phyloP scores from a whole-genome alignment of 75 land plant genomes.

The Pinus taeda region DNA sequence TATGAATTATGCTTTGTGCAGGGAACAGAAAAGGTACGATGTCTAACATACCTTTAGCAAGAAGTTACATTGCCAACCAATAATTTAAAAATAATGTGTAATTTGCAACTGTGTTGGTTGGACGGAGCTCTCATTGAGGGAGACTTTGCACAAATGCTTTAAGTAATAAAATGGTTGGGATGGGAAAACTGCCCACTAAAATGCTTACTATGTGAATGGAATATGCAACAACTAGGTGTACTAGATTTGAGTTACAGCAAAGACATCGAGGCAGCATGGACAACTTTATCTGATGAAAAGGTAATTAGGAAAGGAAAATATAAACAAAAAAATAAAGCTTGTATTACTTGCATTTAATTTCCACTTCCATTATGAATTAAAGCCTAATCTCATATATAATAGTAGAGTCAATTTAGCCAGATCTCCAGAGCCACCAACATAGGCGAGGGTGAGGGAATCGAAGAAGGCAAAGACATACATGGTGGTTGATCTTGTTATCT shows the following conservation, averaged over 20 bases:
- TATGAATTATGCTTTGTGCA: background rate
- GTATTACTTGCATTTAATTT: too few species aligned
- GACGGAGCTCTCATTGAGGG: constrained; percentile 10
- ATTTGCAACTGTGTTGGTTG: constrained; percentile 10
- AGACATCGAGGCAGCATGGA: background rate
- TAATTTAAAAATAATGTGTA: background rate
- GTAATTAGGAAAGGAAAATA: too few species aligned
- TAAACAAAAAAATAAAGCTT: too few species aligned
- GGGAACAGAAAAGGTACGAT: constrained; percentile 2
- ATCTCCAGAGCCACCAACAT: too few species aligned
- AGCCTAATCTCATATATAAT: too few species aligned
- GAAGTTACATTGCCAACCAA: constrained; percentile 5
- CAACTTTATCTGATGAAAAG: too few species aligned
- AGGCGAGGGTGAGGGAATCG: too few species aligned
- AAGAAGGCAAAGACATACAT: too few species aligned
- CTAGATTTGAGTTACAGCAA: constrained; percentile 8
- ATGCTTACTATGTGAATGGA: constrained; percentile 9
- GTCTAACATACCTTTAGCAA: constrained; percentile 13
- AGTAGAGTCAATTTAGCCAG: too few species aligned
- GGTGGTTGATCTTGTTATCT: background rate
- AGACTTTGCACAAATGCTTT: constrained; percentile 9
- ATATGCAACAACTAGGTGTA: constrained; percentile 4
- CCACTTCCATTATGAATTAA: too few species aligned
- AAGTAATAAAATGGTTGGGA: constrained; percentile 6
- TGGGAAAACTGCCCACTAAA: constrained; percentile 13